Base-by-base conservation (phyloP, 805 yeast genomes). In the Metschnikowia kofuensis region DNA sequence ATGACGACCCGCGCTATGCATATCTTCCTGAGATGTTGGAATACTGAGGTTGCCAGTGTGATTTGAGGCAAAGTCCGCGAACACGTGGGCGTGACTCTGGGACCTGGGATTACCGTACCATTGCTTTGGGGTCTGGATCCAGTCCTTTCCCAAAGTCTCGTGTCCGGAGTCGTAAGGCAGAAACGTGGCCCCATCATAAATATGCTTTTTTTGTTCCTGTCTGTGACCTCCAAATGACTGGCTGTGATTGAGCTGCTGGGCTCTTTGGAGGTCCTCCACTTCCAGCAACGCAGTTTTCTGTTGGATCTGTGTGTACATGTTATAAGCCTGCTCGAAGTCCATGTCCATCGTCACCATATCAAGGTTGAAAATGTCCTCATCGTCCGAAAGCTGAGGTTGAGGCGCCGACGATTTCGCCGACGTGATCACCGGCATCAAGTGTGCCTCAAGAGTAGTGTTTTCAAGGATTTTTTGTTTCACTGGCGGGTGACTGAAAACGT, bases 251-350 rank as follows among this genome's bases (percentile, higher is more conserved):
- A 62, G 55, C 54, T 56, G 59, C 58, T 72, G 76, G 1, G 66
- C 72, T 53, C 63, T 64, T 48, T 70, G 70, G 50, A 74, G 67
- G 47, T 66, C 66, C 48, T 70, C 76, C 15, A 72, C 61, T 16
- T 67, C 68, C 32, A 53, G 54, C 21, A 62, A 21, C 21, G 75
- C 75, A 38, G 63, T 58, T 43, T 69, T 70, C 42, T 70, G 73
- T 54, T 72, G 76, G 42, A 72, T 56, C 38, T 62, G 63, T 37
- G 64, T 58, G 59, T 72, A 74, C 69, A 70, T 66, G 32, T 62
- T 53, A 52, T 71, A 74, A 11, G 76, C 76, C 60, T 72, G 75
- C 62, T 74, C 77, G 45, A 74, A 73, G 47, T 72, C 72, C 76
- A 72, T 72, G 60, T 72, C 76, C 45, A 63, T 59, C 16, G 70